phyloP scores from a whole-genome alignment of 179 eudicot species.

The Spinacia oleracea region DNA sequence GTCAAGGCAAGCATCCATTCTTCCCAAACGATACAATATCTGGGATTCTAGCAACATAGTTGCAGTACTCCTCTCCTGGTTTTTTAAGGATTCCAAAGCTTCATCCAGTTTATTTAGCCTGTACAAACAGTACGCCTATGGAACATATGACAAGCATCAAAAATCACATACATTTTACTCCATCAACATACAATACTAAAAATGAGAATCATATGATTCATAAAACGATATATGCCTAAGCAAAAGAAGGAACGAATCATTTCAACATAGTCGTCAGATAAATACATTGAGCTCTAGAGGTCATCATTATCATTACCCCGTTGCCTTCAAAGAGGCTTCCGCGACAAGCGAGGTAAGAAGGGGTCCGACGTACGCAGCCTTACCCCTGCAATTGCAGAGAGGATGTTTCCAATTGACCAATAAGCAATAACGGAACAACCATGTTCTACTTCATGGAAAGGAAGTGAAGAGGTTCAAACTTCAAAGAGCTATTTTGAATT shows the following conservation, averaged over 20 bases:
- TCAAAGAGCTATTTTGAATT: too few species aligned
- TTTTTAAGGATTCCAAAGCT: slow-evolving; percentile 67
- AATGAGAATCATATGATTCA: background rate
- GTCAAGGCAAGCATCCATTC: slow-evolving; percentile 68
- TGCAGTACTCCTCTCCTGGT: slow-evolving; percentile 52
- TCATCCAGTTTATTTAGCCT: slow-evolving; percentile 79
- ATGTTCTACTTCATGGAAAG: too few species aligned
- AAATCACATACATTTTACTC: background rate
- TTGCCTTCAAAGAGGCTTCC: too few species aligned
- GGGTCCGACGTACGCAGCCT: too few species aligned
- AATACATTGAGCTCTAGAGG: background rate
- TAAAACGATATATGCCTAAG: background rate
- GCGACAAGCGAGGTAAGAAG: too few species aligned
- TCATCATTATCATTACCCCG: too few species aligned
- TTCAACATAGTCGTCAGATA: background rate
- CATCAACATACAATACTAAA: background rate
- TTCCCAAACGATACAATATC: slow-evolving; percentile 76
- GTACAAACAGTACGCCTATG: slow-evolving; percentile 83
- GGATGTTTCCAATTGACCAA: too few species aligned
- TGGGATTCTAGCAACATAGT: slow-evolving; percentile 73
- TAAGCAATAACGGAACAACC: too few species aligned
- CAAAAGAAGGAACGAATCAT: background rate
- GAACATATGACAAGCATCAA: slow-evolving; percentile 18
- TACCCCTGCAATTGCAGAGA: too few species aligned
- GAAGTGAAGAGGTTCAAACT: too few species aligned